Evolutionary conservation across 352 stramenopile genomes (phyloP).

Genomic region (Globisporangium heterothallicum): DNA sequence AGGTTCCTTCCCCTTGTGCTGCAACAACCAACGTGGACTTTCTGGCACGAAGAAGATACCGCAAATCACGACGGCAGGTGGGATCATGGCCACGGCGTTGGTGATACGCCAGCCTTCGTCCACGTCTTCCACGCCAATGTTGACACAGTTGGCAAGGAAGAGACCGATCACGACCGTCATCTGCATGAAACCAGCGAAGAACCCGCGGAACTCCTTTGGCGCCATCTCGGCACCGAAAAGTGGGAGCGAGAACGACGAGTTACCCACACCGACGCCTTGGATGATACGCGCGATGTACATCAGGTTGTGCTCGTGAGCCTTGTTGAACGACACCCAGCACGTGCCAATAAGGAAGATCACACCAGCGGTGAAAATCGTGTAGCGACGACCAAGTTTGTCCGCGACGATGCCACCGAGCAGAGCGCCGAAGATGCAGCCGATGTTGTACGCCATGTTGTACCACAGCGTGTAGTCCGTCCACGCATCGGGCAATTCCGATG

Average conservation of each 20-base stretch:
- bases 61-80: conserved; percentile 27
- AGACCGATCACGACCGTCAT: conserved; percentile 29
- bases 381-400: conserved; percentile 21
- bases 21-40: conserved; percentile 34
- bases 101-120: conserved; percentile 28
- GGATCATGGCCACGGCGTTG: conserved; percentile 27
- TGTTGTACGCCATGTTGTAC: conserved; percentile 34
- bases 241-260: conserved; percentile 27
- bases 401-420: conserved; percentile 27
- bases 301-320: conserved; percentile 12
- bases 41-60: conserved; percentile 36
- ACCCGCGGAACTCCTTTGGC: conserved; percentile 27
- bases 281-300: conserved; percentile 28
- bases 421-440: conserved; percentile 26
- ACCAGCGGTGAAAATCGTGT: conserved; percentile 26
- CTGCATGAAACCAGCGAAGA: conserved; percentile 35
- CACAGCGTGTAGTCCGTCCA: conserved; percentile 29
- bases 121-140: conserved; percentile 25
- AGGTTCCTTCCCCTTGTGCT: conserved; percentile 25
- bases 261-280: conserved; percentile 31
- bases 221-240: conserved; percentile 33
- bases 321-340: conserved; percentile 25
- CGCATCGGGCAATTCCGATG: conserved; percentile 16
- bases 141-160: conserved; percentile 31
- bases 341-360: conserved; percentile 31